These are phyloP conservation scores for Castanea sativa DNA, from an alignment of 306 rosid species.

Conservation along the genomic window DNA sequence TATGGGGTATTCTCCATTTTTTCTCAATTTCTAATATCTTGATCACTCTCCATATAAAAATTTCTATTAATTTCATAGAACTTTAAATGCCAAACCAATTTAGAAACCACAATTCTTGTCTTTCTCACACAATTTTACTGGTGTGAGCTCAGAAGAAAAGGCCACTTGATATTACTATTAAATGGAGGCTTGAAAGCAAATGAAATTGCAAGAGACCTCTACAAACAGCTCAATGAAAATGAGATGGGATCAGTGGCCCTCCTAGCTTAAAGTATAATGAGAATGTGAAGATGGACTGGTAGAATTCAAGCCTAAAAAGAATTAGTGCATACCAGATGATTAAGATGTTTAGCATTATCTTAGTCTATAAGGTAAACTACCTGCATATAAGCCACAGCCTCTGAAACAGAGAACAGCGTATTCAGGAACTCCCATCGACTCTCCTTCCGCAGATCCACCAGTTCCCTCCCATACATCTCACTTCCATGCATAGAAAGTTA, in stretches of 20 bases:
- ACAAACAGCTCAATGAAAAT: neutral
- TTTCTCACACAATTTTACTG: neutral
- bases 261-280: neutral
- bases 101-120: neutral
- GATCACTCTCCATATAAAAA: neutral
- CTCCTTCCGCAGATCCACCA: conserved; percentile 92
- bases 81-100: neutral
- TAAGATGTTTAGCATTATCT: neutral
- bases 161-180: neutral
- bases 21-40: neutral
- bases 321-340: neutral
- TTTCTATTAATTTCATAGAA: neutral
- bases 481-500: conserved; percentile 65
- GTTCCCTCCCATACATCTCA: conserved; percentile 96
- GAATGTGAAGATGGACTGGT: neutral
- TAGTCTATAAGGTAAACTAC: conserved; percentile 30
- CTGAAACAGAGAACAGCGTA: conserved; percentile 92
- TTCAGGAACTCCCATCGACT: conserved; percentile 93
- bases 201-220: neutral
- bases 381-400: conserved; percentile 99
- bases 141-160: neutral
- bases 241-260: neutral
- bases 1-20: neutral
- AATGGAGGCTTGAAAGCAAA: neutral
- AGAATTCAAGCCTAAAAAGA: neutral